Percentiles rank a stretch among this genome's conserved stretches.
Conservation (phyloP, 2,329 filamentous ascomycete genomes). For the Clarireedia homoeocarpa region DNA sequence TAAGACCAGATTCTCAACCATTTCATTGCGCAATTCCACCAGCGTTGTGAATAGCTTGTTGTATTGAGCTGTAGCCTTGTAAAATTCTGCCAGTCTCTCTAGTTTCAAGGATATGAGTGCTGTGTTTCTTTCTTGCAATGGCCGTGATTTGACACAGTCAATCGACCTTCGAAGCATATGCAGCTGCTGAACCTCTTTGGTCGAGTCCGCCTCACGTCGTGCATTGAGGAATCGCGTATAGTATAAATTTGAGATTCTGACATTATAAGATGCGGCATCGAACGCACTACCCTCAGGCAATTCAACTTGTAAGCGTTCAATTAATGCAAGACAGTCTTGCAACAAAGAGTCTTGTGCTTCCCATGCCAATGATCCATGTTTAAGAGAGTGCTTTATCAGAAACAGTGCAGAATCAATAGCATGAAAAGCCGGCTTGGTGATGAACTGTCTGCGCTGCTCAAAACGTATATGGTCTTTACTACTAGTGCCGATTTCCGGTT, state of each 20-base stretch:
- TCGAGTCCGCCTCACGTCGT: conserved; percentile 36
- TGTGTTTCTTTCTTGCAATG: conserved; percentile 46
- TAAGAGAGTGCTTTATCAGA: conserved; percentile 45
- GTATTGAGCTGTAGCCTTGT: conserved; percentile 42
- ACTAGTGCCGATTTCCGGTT: conserved; percentile 41
- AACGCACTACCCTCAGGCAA: conserved; percentile 24
- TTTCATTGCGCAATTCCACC: conserved; percentile 50
- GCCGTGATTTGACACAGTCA: conserved; percentile 49
- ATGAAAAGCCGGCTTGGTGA: conserved; percentile 43
- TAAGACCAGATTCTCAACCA: conserved; percentile 52
- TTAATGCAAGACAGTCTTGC: conserved; percentile 45
- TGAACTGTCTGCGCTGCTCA: conserved; percentile 46
- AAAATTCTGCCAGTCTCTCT: conserved; percentile 57
- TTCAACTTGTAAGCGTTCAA: conserved; percentile 41
- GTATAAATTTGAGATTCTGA: conserved; percentile 66
- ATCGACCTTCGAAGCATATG: conserved; percentile 53
- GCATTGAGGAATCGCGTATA: conserved; percentile 53
- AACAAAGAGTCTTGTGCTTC: conserved; percentile 48
- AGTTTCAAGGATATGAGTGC: conserved; percentile 57
- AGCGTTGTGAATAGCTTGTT: conserved; percentile 53
- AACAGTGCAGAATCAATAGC: conserved; percentile 54
- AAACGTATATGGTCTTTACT: conserved; percentile 53
- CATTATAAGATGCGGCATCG: conserved; percentile 39
- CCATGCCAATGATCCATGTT: conserved; percentile 42
- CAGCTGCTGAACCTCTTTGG: conserved; percentile 39